A percentile compares a stretch with the other conserved stretches of the same genome.
These are phyloP conservation scores for Pseudogymnoascus pannorum DNA, from an alignment of 2,329 filamentous ascomycete genomes.

Conservation along the genomic window DNA sequence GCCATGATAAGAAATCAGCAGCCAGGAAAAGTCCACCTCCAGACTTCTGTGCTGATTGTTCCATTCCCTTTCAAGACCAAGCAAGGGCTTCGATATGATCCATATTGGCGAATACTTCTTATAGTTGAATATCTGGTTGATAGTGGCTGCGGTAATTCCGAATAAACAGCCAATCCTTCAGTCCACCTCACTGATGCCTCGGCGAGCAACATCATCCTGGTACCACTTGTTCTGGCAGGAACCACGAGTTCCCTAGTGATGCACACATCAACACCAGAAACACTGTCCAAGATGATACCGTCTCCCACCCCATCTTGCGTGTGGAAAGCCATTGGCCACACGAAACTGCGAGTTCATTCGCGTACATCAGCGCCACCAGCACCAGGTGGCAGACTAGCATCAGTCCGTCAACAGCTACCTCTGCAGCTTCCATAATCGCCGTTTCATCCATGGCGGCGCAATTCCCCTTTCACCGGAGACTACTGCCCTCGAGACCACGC, in stretches of 20 bases:
- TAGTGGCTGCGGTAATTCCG: background rate
- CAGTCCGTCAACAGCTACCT: background rate
- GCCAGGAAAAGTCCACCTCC: background rate
- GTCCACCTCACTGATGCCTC: background rate
- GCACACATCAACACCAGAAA: slow-evolving; percentile 1
- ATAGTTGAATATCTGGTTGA: background rate
- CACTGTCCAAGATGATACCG: background rate
- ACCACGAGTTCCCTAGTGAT: slow-evolving; percentile 4
- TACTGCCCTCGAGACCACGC: background rate
- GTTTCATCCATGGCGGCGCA: slow-evolving; percentile 1
- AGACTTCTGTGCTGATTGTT: background rate
- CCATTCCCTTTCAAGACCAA: background rate
- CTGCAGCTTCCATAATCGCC: slow-evolving; percentile 6
- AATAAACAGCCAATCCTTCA: background rate
- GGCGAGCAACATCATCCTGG: background rate
- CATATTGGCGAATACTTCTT: background rate
- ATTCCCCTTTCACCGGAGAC: background rate
- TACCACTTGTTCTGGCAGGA: background rate
- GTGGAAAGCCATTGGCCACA: slow-evolving; percentile 5
- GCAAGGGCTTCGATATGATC: background rate
- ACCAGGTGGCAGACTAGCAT: slow-evolving; percentile 4
- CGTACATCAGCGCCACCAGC: slow-evolving; percentile 6
- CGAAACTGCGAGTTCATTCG: background rate
- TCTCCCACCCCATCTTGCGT: slow-evolving; percentile 4
- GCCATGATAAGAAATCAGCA: background rate